These are phyloP conservation scores for Capronia epimyces DNA, from an alignment of 2,329 filamentous ascomycete species.

Conservation along the genomic window DNA sequence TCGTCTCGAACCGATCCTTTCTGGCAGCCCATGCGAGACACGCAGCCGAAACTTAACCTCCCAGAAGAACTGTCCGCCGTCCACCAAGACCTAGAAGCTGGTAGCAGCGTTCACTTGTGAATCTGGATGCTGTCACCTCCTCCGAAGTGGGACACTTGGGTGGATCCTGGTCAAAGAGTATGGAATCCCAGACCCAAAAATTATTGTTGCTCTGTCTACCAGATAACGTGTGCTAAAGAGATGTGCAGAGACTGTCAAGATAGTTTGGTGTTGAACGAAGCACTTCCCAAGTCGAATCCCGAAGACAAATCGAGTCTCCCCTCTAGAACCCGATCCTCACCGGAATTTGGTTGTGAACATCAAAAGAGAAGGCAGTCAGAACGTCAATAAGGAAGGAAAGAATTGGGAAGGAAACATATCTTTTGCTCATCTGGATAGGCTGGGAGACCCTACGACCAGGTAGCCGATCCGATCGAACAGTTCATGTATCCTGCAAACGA, in stretches of 20 bases:
- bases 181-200: slow-evolving; percentile 12
- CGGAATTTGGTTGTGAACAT: neutral
- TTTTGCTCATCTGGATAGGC: neutral
- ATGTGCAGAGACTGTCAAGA: slow-evolving; percentile 3
- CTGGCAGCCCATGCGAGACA: neutral
- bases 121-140: slow-evolving; percentile 4
- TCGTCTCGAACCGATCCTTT: neutral
- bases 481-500: neutral
- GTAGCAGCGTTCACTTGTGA: neutral
- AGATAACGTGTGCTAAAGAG: slow-evolving; percentile 10
- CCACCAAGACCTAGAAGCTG: slow-evolving; percentile 1
- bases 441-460: neutral
- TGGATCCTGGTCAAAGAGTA: slow-evolving; percentile 13
- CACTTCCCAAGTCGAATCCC: neutral
- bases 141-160: slow-evolving; percentile 3
- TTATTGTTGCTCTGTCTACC: slow-evolving; percentile 18
- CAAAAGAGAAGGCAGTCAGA: neutral
- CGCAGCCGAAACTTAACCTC: neutral
- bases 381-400: neutral
- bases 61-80: too few relatives aligned
- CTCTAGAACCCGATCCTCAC: neutral
- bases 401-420: neutral
- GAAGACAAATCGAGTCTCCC: slow-evolving; percentile 11
- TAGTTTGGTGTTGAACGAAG: neutral
- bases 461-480: neutral